phyloP scores from a whole-genome alignment of 2,329 filamentous ascomycete genomes.

The Beauveria scarabaeidicola region DNA sequence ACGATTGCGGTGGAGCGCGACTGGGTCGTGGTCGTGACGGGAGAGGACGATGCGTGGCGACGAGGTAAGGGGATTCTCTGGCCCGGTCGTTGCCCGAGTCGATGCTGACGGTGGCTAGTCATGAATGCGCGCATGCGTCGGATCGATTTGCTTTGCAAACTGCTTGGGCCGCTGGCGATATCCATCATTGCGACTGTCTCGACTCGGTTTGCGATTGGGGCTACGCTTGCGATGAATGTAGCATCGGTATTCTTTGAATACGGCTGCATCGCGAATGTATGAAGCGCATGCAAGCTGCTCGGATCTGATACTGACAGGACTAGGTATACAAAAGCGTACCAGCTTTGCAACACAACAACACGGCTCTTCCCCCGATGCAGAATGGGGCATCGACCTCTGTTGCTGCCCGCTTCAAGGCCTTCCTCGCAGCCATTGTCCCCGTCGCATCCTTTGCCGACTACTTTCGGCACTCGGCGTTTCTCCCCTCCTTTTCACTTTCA shows the following conservation, averaged over 20 bases:
- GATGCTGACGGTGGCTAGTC: constrained; percentile 19
- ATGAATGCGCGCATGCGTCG: constrained; percentile 54
- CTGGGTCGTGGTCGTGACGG: constrained; percentile 4
- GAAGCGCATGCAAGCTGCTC: neutral
- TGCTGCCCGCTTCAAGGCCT: neutral
- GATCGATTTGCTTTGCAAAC: constrained; percentile 52
- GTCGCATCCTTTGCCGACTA: constrained; percentile 31
- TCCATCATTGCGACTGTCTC: constrained; percentile 42
- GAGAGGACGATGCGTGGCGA: neutral
- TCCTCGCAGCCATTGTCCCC: constrained; percentile 11
- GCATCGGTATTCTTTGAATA: neutral
- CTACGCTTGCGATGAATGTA: constrained; percentile 40
- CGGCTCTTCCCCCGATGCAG: neutral
- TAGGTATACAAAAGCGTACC: constrained; percentile 20
- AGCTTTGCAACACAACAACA: constrained; percentile 10
- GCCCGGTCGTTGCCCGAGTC: constrained; percentile 15
- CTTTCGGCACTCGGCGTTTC: constrained; percentile 44
- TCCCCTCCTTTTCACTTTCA: constrained; percentile 51
- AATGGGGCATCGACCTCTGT: neutral
- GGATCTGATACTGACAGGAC: neutral
- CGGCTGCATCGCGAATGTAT: constrained; percentile 2
- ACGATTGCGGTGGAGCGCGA: constrained; percentile 4
- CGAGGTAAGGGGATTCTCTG: constrained; percentile 22
- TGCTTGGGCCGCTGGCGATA: constrained; percentile 47
- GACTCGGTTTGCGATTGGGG: constrained; percentile 37